Base-by-base conservation (phyloP, 108 stramenopile species). In the Pseudonitzschia pungens region DNA sequence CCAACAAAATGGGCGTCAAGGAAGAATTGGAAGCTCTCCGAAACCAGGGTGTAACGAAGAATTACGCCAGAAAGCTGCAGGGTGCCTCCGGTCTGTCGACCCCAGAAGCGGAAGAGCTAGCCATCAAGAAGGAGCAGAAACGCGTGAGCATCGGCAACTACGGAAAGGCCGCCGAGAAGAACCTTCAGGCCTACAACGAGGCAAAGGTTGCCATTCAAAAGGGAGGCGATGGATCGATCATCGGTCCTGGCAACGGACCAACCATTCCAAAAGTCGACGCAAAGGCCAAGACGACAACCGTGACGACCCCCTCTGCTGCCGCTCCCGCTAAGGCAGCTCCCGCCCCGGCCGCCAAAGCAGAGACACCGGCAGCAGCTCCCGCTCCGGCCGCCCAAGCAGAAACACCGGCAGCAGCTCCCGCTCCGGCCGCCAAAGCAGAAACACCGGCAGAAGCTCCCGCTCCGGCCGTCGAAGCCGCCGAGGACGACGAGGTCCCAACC, bases 11-110 rank as follows among this genome's bases (percentile, higher is more conserved):
- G 54, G 54, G 54, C 20, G 54, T 55, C 4, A 55, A 44, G 45
- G 81, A 76, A 51, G 81, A 81, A 73, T 62, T 81, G 16, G 81
- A 26, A 56, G 81, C 71, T 12, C 68, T 81, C 40, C 71, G 72
- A 50, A 57, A 62, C 20, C 66, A 59, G 29, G 55, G 48, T 18
- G 51, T 79, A 15, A 70, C 78, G 7, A 79, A 79, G 58, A 68
- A 73, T 1, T 56, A 72, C 31, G 74, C 80, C 11, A 28, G 32
- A 32, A 81, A 81, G 40, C 59, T 81, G 24, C 36, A 81, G 65
- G 68, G 58, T 62, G 74, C 75, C 16, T 51, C 52, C 51, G 80
- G 80, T 31, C 43, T 81, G 42, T 76, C 75, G 1, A 81, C 80
- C 31, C 80, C 80, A 11, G 80, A 81, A 59, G 70, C 70, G 65